These are phyloP conservation scores for Pterulicium gracile DNA, from an alignment of 1,284 basidiomycete genomes.

Conservation along the genomic window DNA sequence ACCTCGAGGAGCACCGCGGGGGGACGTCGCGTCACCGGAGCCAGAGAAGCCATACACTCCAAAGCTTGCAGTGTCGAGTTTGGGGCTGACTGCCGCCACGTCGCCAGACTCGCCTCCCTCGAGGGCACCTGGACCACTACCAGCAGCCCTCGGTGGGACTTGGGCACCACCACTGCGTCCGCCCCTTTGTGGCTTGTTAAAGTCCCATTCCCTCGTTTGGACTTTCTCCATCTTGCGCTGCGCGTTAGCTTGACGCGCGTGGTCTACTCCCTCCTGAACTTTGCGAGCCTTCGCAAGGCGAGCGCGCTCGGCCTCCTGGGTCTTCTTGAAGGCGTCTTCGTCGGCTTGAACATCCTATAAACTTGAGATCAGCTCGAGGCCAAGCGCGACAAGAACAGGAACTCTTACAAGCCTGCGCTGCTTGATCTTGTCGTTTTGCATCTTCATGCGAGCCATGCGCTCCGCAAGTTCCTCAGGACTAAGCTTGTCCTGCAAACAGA, in stretches of 20 bases:
- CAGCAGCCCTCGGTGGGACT: constrained; percentile 10
- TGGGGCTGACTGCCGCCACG: not conserved
- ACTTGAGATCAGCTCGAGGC: constrained; percentile 8
- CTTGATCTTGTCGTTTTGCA: constrained; percentile 77
- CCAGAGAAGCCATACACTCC: too few relatives aligned
- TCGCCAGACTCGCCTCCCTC: not conserved
- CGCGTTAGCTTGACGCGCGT: constrained; percentile 64
- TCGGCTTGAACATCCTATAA: constrained; percentile 65
- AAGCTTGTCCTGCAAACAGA: constrained; percentile 49
- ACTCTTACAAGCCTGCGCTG: constrained; percentile 55
- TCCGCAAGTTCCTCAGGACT: constrained; percentile 61
- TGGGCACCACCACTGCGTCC: constrained; percentile 25
- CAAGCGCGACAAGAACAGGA: constrained; percentile 7
- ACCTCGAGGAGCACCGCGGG: constrained; percentile 18
- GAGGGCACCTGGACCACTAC: not conserved
- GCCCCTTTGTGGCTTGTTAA: constrained; percentile 41
- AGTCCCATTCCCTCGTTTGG: constrained; percentile 72
- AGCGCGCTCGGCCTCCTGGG: constrained; percentile 46
- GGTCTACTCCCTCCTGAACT: constrained; percentile 56
- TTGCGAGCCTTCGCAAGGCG: constrained; percentile 46
- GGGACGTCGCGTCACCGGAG: constrained; percentile 13
- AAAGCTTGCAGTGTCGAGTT: too few relatives aligned
- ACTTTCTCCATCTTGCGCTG: constrained; percentile 70
- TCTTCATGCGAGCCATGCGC: constrained; percentile 62
- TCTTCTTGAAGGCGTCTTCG: constrained; percentile 63